Base-by-base conservation (phyloP, 805 yeast genomes). In the Yarrowia sp. region DNA sequence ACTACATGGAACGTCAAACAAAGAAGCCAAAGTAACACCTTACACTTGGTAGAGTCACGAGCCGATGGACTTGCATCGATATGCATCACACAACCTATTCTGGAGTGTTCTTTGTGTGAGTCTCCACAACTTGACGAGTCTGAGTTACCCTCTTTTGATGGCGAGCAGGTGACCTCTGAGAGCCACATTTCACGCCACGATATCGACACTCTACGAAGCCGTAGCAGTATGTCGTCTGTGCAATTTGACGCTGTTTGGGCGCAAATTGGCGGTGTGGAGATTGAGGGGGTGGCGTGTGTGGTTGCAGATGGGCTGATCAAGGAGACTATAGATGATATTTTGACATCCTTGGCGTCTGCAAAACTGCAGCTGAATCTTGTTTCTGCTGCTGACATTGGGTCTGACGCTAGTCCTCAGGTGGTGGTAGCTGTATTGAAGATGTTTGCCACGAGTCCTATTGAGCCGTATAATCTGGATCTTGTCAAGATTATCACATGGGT, bases 171-270 rank as follows among this genome's bases (percentile, higher is more conserved):
- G 13, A 33, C 35, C 17, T 55, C 47, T 35, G 28, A 3, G 61
- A 55, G 4, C 13, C 63, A 18, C 38, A 32, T 33, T 42, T 41
- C 41, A 35, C 42, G 22, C 3, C 41, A 22, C 43, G 22, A 43
- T 11, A 8, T 58, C 51, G 51, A 58, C 43, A 28, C 61, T 28
- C 10, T 58, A 8, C n/a, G 51, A 9, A 33, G 22, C 17, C 39
- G 22, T n/a, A 58, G 51, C 28, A 33, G 89, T 1, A 80, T 85
- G 10, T 88, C 92, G 0, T 74, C 71, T 1, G 68, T 44, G 1
- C 89, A 88, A 73, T 87, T 89, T 70, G 75, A 74, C 10, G 47
- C 65, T 2, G 74, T 74, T 39, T 89, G 92, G 90, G 74, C 78
- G 65, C 73, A 73, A 1, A 60, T 78, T 1, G 82, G 84, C 15